phyloP scores from a whole-genome alignment of 805 yeast genomes.

The Yarrowia phangngaensis region DNA sequence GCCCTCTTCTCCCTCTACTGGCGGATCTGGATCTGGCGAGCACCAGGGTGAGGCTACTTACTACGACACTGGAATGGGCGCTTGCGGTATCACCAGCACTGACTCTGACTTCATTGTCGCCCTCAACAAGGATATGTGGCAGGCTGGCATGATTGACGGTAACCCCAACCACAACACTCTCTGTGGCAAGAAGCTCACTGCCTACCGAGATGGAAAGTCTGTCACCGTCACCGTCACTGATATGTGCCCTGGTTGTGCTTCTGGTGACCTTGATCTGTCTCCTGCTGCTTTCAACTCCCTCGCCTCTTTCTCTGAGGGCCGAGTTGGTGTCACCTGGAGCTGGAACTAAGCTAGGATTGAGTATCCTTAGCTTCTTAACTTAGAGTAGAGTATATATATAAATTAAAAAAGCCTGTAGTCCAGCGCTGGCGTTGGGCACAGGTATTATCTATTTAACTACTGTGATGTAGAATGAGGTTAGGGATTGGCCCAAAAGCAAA shows the following conservation, averaged over 20 bases:
- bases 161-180: slow-evolving; percentile 44
- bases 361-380: too few species aligned
- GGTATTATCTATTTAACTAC: background rate
- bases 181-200: slow-evolving; percentile 53
- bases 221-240: slow-evolving; percentile 57
- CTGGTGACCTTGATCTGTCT: slow-evolving; percentile 54
- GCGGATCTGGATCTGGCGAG: slow-evolving; percentile 27
- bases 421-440: slow-evolving; percentile 10
- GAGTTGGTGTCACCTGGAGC: slow-evolving; percentile 53
- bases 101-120: slow-evolving; percentile 55
- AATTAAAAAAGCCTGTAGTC: slow-evolving; percentile 9
- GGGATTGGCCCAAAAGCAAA: too few species aligned
- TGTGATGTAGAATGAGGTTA: background rate
- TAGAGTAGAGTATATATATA: too few species aligned
- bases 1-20: slow-evolving; percentile 26
- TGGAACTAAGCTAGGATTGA: slow-evolving; percentile 30
- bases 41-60: slow-evolving; percentile 35
- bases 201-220: slow-evolving; percentile 47
- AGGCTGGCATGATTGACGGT: slow-evolving; percentile 44
- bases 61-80: slow-evolving; percentile 43
- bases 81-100: slow-evolving; percentile 50
- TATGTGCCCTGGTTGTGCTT: slow-evolving; percentile 53
- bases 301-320: slow-evolving; percentile 52
- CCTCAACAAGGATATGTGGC: slow-evolving; percentile 45
- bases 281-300: slow-evolving; percentile 54